A percentile compares a stretch with the other conserved stretches of the same genome.
These are phyloP conservation scores for Phoenix dactylifera DNA, from an alignment of 176 grass and related monocot species.

Conservation along the genomic window DNA sequence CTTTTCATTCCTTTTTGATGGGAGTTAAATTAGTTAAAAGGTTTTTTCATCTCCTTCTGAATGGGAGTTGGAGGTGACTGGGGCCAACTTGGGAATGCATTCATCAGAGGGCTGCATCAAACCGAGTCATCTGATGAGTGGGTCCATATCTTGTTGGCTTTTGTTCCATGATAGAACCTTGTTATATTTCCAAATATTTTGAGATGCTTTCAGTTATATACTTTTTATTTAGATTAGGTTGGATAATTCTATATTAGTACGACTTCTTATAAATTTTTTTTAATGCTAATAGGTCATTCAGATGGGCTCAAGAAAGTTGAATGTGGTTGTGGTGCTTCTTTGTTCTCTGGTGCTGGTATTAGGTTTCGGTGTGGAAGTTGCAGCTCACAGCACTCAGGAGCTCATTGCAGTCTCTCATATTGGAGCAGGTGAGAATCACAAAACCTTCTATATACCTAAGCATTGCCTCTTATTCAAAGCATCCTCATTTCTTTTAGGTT, in stretches of 20 bases:
- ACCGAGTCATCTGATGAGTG: too few relatives aligned
- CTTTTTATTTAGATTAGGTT: slow-evolving; percentile 6
- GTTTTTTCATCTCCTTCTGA: too few relatives aligned
- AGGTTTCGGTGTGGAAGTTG: slow-evolving; percentile 17
- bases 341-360: slow-evolving; percentile 40
- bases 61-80: too few relatives aligned
- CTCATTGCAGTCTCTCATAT: slow-evolving; percentile 1
- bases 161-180: too few relatives aligned
- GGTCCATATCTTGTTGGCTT: too few relatives aligned
- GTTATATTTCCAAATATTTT: too few relatives aligned
- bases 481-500: not conserved
- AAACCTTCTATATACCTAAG: slow-evolving; percentile 10
- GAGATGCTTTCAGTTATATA: not conserved
- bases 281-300: slow-evolving; percentile 18
- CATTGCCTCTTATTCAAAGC: not conserved
- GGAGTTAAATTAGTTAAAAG: too few relatives aligned
- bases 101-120: too few relatives aligned
- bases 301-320: slow-evolving; percentile 48
- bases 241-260: not conserved
- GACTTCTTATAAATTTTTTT: slow-evolving; percentile 34
- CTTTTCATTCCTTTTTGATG: too few relatives aligned
- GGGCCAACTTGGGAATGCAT: too few relatives aligned
- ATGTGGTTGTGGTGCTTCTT: slow-evolving; percentile 40
- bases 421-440: slow-evolving; percentile 37
- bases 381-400: slow-evolving; percentile 15